These are phyloP conservation scores for Fusarium sp. DNA, from an alignment of 2,329 filamentous ascomycete genomes.

Conservation along the genomic window DNA sequence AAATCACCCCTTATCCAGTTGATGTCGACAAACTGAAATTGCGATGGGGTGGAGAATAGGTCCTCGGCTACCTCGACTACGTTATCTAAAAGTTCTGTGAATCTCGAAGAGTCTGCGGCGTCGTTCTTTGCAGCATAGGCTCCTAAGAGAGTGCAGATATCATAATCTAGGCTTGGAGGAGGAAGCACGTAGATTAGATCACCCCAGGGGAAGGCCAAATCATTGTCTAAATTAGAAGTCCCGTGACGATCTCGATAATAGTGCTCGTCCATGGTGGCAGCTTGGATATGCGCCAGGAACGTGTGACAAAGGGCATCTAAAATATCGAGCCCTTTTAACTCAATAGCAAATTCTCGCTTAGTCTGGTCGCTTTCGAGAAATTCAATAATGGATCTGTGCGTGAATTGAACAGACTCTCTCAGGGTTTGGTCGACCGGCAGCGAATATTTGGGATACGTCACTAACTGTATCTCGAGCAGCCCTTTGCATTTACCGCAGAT, in stretches of 20 bases:
- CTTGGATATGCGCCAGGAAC: not conserved
- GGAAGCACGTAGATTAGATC: fast-evolving
- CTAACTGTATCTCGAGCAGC: not conserved
- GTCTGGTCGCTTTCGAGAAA: not conserved
- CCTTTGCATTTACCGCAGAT: not conserved
- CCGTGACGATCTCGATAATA: fast-evolving
- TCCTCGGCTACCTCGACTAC: not conserved
- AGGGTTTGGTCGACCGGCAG: not conserved
- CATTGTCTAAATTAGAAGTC: fast-evolving
- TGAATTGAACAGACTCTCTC: not conserved
- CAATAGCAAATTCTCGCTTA: fast-evolving
- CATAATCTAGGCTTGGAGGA: fast-evolving
- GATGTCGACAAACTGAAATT: fast-evolving
- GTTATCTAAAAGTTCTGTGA: fast-evolving
- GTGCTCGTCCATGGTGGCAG: fast-evolving
- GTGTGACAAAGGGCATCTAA: not conserved
- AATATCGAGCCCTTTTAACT: fast-evolving
- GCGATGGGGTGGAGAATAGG: not conserved
- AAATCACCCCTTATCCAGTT: not conserved
- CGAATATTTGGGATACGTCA: too few relatives aligned
- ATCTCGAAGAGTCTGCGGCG: not conserved
- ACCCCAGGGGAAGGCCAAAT: fast-evolving
- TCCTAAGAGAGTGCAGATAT: not conserved
- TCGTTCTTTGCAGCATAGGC: not conserved
- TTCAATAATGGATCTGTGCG: not conserved